A percentile compares a stretch with the other conserved stretches of the same genome.
These are phyloP conservation scores for Trypethelium eluteriae DNA, from an alignment of 495 filamentous ascomycete species.

Conservation along the genomic window DNA sequence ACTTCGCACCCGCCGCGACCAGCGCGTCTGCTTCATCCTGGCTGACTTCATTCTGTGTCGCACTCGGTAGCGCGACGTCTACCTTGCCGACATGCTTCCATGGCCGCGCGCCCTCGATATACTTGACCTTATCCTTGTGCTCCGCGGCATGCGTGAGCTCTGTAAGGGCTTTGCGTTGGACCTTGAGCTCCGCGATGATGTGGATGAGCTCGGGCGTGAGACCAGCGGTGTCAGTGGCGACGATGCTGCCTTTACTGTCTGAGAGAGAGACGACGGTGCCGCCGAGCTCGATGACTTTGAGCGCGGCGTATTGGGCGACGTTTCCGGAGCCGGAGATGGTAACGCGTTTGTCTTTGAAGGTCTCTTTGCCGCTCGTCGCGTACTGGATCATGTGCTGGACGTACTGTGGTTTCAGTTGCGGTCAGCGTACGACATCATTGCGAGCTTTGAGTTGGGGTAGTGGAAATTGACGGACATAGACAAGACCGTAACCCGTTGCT, in stretches of 20 bases:
- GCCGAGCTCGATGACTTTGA: slow-evolving; percentile 95
- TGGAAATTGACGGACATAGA: slow-evolving; percentile 54
- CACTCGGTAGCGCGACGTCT: slow-evolving; percentile 84
- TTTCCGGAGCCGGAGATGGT: slow-evolving; percentile 97
- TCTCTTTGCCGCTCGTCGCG: slow-evolving; percentile 69
- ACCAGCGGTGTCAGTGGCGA: slow-evolving; percentile 56
- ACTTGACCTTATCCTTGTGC: slow-evolving; percentile 65
- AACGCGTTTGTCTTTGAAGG: slow-evolving; percentile 85
- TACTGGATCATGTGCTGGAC: slow-evolving; percentile 93
- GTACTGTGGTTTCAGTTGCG: slow-evolving; percentile 43
- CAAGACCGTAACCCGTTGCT: slow-evolving; percentile 92
- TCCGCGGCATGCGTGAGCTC: slow-evolving; percentile 46
- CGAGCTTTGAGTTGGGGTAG: not conserved
- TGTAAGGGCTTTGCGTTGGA: slow-evolving; percentile 73
- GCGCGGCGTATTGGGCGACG: slow-evolving; percentile 94
- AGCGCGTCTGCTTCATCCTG: slow-evolving; percentile 80
- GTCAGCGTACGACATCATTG: not conserved
- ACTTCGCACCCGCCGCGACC: slow-evolving; percentile 66
- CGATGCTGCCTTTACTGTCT: slow-evolving; percentile 77
- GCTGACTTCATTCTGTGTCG: slow-evolving; percentile 95
- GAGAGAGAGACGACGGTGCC: slow-evolving; percentile 89
- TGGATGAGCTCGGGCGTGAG: slow-evolving; percentile 73
- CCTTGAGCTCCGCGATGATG: slow-evolving; percentile 74
- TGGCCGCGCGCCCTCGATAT: slow-evolving; percentile 79
- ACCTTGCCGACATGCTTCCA: slow-evolving; percentile 84